Percentiles rank a stretch among this genome's conserved stretches.
Conservation (phyloP, 2,329 filamentous ascomycete species). For the Arthroderma sp. region DNA sequence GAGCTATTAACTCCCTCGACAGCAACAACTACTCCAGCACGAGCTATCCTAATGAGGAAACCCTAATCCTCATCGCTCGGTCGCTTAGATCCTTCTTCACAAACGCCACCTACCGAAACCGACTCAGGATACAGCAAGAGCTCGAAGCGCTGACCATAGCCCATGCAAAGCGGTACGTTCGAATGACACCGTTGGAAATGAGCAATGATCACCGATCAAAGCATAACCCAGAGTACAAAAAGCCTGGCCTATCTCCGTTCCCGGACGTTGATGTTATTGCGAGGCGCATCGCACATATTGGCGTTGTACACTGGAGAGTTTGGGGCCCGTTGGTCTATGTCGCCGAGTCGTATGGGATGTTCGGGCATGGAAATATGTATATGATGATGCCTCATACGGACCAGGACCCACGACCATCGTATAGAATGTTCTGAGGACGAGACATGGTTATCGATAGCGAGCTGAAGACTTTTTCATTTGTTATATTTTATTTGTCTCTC, state of each 20-base stretch:
- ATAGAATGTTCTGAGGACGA: too few species aligned
- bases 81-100: conserved; percentile 24
- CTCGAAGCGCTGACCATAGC: conserved; percentile 20
- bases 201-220: conserved; percentile 28
- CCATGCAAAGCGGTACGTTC: conserved; percentile 25
- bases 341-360: not conserved
- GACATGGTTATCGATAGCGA: too few species aligned
- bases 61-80: conserved; percentile 22
- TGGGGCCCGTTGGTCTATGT: conserved; percentile 66
- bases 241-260: conserved; percentile 10
- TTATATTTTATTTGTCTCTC: too few species aligned
- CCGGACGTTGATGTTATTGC: conserved; percentile 42
- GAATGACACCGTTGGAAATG: conserved; percentile 31
- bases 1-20: conserved; percentile 14
- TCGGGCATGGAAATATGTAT: not conserved
- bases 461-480: too few species aligned
- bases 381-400: conserved; percentile 4
- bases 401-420: conserved; percentile 16
- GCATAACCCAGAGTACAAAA: conserved; percentile 10
- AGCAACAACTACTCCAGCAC: conserved; percentile 4
- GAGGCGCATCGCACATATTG: conserved; percentile 66
- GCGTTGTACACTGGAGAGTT: conserved; percentile 77
- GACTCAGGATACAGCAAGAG: conserved; percentile 20
- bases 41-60: conserved; percentile 18
- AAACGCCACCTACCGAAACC: conserved; percentile 21